Percentiles rank a stretch among this genome's conserved stretches.
These are phyloP conservation scores for Pseudonectria foliicola DNA, from an alignment of 2,329 filamentous ascomycete genomes.

Conservation along the genomic window DNA sequence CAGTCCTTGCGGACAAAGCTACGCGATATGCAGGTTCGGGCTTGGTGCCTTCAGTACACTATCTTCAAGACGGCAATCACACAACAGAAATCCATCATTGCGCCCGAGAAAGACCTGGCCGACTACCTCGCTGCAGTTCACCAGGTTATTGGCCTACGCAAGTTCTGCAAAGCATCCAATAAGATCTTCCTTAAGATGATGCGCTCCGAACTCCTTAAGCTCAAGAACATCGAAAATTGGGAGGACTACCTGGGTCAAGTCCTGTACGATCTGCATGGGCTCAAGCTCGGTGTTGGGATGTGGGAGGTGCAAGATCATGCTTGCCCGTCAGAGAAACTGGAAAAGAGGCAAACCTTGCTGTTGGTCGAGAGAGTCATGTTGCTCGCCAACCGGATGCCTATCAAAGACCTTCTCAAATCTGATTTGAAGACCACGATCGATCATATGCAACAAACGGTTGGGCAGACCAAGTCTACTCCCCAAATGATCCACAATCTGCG, in stretches of 20 bases:
- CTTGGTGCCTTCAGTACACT: slow-evolving; percentile 82
- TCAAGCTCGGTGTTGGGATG: slow-evolving; percentile 64
- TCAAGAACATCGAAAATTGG: slow-evolving; percentile 71
- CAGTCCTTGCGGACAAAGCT: slow-evolving; percentile 56
- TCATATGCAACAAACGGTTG: slow-evolving; percentile 83
- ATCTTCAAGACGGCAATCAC: slow-evolving; percentile 73
- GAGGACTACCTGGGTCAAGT: slow-evolving; percentile 84
- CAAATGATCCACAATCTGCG: slow-evolving; percentile 83
- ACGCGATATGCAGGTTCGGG: slow-evolving; percentile 78
- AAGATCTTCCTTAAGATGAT: slow-evolving; percentile 86
- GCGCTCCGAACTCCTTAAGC: slow-evolving; percentile 73
- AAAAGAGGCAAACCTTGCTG: slow-evolving; percentile 71
- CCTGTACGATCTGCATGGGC: slow-evolving; percentile 72
- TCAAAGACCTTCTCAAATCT: slow-evolving; percentile 87
- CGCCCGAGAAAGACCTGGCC: slow-evolving; percentile 64
- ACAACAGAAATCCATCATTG: slow-evolving; percentile 55
- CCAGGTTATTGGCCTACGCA: slow-evolving; percentile 73
- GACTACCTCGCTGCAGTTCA: slow-evolving; percentile 78
- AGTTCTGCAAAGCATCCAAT: slow-evolving; percentile 76
- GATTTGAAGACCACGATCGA: slow-evolving; percentile 88
- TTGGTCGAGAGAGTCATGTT: slow-evolving; percentile 78
- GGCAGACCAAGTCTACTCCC: slow-evolving; percentile 67
- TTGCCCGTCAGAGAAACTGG: slow-evolving; percentile 69
- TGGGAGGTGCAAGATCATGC: slow-evolving; percentile 70
- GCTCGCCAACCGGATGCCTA: slow-evolving; percentile 74